phyloP scores from a whole-genome alignment of 2,329 filamentous ascomycete genomes.

The Nemania sp. region DNA sequence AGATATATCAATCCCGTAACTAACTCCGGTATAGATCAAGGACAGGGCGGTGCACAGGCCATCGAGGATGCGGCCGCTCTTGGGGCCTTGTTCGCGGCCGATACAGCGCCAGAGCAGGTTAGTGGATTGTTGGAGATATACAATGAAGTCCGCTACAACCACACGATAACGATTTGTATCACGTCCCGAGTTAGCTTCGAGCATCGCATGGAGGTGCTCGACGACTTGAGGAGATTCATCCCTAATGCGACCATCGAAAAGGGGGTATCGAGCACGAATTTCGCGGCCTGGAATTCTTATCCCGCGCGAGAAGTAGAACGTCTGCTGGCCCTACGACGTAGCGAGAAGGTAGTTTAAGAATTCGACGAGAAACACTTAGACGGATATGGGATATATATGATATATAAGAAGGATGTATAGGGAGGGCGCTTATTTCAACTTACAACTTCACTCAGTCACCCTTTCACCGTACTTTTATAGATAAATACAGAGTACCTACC shows the following conservation, averaged over 20 bases:
- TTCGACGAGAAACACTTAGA: background rate
- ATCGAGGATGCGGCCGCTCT: constrained; percentile 33
- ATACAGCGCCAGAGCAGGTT: constrained; percentile 26
- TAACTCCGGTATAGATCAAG: constrained; percentile 24
- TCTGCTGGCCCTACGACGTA: constrained; percentile 20
- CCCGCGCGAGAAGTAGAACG: constrained; percentile 28
- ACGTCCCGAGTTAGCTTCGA: constrained; percentile 22
- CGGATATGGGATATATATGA: too few relatives aligned
- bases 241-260: constrained; percentile 9
- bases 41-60: constrained; percentile 36
- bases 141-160: constrained; percentile 33
- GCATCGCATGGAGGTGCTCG: constrained; percentile 6
- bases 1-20: background rate
- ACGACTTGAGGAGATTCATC: constrained; percentile 20
- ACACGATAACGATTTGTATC: constrained; percentile 30
- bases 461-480: background rate
- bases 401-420: too few relatives aligned
- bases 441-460: background rate
- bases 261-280: background rate
- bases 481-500: background rate
- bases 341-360: background rate
- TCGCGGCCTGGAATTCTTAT: constrained; percentile 13
- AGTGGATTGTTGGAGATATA: constrained; percentile 32
- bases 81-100: constrained; percentile 28
- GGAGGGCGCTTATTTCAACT: background rate